These are phyloP conservation scores for Colletotrichum sp. DNA, from an alignment of 2,329 filamentous ascomycete genomes.

Conservation along the genomic window DNA sequence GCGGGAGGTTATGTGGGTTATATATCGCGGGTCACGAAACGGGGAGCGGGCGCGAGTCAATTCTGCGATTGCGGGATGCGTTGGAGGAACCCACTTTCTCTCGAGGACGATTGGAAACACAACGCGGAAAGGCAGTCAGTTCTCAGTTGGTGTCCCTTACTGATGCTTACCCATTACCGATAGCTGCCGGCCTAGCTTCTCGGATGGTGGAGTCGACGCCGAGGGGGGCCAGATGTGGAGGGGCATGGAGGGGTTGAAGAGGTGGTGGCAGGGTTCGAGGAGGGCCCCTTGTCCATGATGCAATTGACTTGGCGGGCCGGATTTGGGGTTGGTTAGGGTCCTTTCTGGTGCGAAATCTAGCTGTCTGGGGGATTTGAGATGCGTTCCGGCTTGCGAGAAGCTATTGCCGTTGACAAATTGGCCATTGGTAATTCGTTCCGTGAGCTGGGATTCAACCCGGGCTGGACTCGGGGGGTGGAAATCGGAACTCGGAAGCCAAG, in stretches of 20 bases:
- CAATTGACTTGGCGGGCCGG: not conserved
- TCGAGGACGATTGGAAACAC: not conserved
- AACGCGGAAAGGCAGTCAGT: not conserved
- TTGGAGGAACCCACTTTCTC: not conserved
- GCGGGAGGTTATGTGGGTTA: not conserved
- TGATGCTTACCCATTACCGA: not conserved
- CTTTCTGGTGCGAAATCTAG: not conserved
- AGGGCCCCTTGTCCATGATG: constrained; percentile 13
- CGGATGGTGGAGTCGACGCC: constrained; percentile 12
- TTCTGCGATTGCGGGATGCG: not conserved
- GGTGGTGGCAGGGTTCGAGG: not conserved
- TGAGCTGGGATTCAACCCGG: not conserved
- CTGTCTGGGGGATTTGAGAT: not conserved
- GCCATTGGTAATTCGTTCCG: not conserved
- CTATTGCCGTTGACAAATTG: not conserved
- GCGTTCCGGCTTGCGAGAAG: not conserved
- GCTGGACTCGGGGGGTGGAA: constrained; percentile 2
- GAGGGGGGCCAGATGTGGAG: not conserved
- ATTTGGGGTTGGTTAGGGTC: not conserved
- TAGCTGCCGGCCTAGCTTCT: not conserved
- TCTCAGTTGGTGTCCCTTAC: not conserved
- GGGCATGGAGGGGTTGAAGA: not conserved
- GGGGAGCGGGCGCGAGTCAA: not conserved
- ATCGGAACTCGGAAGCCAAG: constrained; percentile 14
- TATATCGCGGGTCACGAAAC: not conserved